Percentiles rank a stretch among this genome's conserved stretches.
These are phyloP conservation scores for Alternaria arbusti DNA, from an alignment of 2,329 filamentous ascomycete genomes.

Conservation along the genomic window DNA sequence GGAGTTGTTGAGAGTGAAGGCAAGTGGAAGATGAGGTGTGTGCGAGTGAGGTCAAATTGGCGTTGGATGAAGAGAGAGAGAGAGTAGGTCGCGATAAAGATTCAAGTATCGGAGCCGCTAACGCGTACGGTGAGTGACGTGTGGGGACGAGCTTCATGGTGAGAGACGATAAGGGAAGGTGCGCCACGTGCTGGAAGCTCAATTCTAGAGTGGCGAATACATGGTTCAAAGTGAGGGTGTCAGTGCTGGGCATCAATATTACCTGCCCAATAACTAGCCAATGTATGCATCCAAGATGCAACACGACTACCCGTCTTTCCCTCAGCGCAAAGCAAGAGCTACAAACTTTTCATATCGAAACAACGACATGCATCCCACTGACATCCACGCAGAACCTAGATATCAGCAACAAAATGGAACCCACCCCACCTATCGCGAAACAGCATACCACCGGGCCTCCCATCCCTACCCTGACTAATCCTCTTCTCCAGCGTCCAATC, in stretches of 20 bases:
- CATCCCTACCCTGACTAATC: conserved; percentile 13
- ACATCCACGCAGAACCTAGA: neutral
- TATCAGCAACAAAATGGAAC: conserved; percentile 23
- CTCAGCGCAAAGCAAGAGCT: too few species aligned
- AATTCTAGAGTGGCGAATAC: neutral
- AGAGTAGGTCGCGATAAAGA: neutral
- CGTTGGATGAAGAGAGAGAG: neutral
- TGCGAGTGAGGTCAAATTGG: neutral
- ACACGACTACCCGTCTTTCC: neutral
- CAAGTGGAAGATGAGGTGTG: neutral
- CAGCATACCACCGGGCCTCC: conserved; percentile 22
- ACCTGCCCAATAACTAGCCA: neutral
- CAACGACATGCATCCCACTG: neutral
- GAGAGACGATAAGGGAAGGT: neutral
- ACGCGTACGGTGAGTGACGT: neutral
- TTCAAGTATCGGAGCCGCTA: neutral
- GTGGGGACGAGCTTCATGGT: neutral
- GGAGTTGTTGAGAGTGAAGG: neutral
- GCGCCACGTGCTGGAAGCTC: neutral
- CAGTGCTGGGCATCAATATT: neutral
- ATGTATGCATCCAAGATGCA: neutral
- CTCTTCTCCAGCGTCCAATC: conserved; percentile 28
- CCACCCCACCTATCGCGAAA: conserved; percentile 20
- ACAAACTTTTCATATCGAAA: neutral
- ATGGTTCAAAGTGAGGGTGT: neutral